Conservation (phyloP, 495 filamentous ascomycete genomes). For the Penicillium canescens region DNA sequence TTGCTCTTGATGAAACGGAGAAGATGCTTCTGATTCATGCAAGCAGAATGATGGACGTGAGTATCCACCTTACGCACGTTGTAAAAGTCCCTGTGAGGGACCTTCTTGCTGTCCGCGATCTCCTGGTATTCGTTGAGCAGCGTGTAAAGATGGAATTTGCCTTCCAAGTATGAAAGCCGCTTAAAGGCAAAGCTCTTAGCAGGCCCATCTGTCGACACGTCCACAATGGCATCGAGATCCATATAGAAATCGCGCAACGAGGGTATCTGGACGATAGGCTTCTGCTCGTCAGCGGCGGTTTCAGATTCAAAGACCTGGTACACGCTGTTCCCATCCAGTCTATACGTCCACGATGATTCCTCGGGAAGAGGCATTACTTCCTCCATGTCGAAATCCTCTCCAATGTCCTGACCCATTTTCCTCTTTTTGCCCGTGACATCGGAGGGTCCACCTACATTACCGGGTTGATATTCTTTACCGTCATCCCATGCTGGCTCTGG, state of each 20-base stretch:
- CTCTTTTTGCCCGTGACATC: slow-evolving; percentile 53
- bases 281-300: slow-evolving; percentile 56
- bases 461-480: slow-evolving; percentile 51
- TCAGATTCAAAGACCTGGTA: slow-evolving; percentile 82
- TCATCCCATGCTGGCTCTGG: slow-evolving; percentile 89
- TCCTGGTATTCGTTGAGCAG: slow-evolving; percentile 96
- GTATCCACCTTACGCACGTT: slow-evolving; percentile 99
- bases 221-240: slow-evolving; percentile 83
- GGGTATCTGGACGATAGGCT: slow-evolving; percentile 77
- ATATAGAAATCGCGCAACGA: slow-evolving; percentile 92
- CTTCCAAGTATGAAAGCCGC: slow-evolving; percentile 90
- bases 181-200: slow-evolving; percentile 96
- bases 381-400: slow-evolving; percentile 83
- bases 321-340: slow-evolving; percentile 78
- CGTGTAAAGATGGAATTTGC: slow-evolving; percentile 91
- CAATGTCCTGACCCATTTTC: slow-evolving; percentile 89
- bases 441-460: slow-evolving; percentile 15
- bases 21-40: slow-evolving; percentile 99
- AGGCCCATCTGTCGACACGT: slow-evolving; percentile 88
- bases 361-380: slow-evolving; percentile 72
- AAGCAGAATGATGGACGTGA: slow-evolving; percentile 97
- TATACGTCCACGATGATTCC: slow-evolving; percentile 65
- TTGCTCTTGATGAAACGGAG: slow-evolving; percentile 99
- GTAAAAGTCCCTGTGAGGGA: slow-evolving; percentile 97
- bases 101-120: slow-evolving; percentile 94